A percentile compares a stretch with the other conserved stretches of the same genome.
Conservation (phyloP, 306 rosid genomes). For the Urtica urens region DNA sequence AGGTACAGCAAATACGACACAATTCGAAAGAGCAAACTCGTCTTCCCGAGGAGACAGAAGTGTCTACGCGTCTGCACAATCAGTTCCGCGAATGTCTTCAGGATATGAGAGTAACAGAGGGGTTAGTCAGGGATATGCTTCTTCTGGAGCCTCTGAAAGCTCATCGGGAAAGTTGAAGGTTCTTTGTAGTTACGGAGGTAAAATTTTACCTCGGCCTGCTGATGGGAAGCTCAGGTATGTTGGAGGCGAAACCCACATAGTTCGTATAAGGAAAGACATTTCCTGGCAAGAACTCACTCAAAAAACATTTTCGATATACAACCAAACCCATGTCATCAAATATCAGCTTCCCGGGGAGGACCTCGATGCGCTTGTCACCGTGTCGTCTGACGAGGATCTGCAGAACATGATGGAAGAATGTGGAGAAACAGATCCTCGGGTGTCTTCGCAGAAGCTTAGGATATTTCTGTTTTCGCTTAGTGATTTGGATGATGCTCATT, state of each 20-base stretch:
- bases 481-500: slow-evolving; percentile 59
- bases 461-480: slow-evolving; percentile 51
- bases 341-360: slow-evolving; percentile 98
- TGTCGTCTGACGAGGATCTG: slow-evolving; percentile 68
- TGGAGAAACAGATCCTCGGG: slow-evolving; percentile 34
- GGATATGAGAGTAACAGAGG: slow-evolving; percentile 39
- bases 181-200: slow-evolving; percentile 85
- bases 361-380: slow-evolving; percentile 86
- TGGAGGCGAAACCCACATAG: slow-evolving; percentile 80
- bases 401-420: slow-evolving; percentile 82
- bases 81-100: slow-evolving; percentile 34
- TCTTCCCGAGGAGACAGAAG: slow-evolving; percentile 32
- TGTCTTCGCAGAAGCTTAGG: slow-evolving; percentile 49
- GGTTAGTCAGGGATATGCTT: slow-evolving; percentile 31
- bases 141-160: slow-evolving; percentile 47
- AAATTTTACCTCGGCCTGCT: slow-evolving; percentile 67
- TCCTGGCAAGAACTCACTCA: slow-evolving; percentile 62
- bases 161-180: slow-evolving; percentile 45
- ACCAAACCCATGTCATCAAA: slow-evolving; percentile 45
- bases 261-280: slow-evolving; percentile 55
- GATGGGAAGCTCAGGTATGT: slow-evolving; percentile 81
- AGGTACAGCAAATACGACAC: slow-evolving; percentile 37
- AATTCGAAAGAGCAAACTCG: slow-evolving; percentile 32
- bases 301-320: slow-evolving; percentile 44
- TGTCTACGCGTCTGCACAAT: slow-evolving; percentile 38